These are phyloP conservation scores for Pisolithus tinctorius DNA, from an alignment of 768 basidiomycete genomes.

Conservation along the genomic window DNA sequence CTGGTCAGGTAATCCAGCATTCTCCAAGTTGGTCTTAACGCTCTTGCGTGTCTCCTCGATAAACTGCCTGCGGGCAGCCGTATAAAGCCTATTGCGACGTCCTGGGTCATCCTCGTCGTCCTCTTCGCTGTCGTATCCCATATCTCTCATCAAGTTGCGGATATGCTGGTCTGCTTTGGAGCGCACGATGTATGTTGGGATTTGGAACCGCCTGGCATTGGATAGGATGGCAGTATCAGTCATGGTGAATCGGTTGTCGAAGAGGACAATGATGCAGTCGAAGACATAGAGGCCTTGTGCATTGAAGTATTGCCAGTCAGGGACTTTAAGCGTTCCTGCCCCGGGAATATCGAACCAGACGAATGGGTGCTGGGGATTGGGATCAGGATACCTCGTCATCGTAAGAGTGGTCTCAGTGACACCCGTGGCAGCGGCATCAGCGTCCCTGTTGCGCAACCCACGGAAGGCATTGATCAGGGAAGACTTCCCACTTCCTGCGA, in stretches of 20 bases:
- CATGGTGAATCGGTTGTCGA: constrained; percentile 28
- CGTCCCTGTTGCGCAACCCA: constrained; percentile 17
- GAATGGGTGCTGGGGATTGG: constrained; percentile 13
- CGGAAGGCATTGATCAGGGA: constrained; percentile 31
- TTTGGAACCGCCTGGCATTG: constrained; percentile 24
- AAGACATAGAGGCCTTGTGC: constrained; percentile 30
- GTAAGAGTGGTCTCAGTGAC: constrained; percentile 24
- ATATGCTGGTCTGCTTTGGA: constrained; percentile 31
- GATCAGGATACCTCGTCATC: constrained; percentile 22
- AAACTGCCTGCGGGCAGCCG: constrained; percentile 14
- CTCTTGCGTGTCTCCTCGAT: constrained; percentile 15
- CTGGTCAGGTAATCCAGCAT: constrained; percentile 14
- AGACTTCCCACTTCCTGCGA: constrained; percentile 30
- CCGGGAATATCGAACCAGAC: constrained; percentile 33
- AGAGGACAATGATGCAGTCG: constrained; percentile 27
- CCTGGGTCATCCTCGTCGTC: constrained; percentile 9
- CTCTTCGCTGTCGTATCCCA: constrained; percentile 12
- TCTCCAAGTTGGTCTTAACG: constrained; percentile 12
- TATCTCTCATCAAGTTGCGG: constrained; percentile 16
- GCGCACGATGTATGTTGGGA: constrained; percentile 30
- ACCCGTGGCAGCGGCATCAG: constrained; percentile 21
- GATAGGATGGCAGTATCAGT: constrained; percentile 28
- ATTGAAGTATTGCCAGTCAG: constrained; percentile 33
- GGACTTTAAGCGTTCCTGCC: constrained; percentile 27
- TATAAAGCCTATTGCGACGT: constrained; percentile 3